Conservation (phyloP, 1,284 basidiomycete genomes). For the Marasmius oreades region DNA sequence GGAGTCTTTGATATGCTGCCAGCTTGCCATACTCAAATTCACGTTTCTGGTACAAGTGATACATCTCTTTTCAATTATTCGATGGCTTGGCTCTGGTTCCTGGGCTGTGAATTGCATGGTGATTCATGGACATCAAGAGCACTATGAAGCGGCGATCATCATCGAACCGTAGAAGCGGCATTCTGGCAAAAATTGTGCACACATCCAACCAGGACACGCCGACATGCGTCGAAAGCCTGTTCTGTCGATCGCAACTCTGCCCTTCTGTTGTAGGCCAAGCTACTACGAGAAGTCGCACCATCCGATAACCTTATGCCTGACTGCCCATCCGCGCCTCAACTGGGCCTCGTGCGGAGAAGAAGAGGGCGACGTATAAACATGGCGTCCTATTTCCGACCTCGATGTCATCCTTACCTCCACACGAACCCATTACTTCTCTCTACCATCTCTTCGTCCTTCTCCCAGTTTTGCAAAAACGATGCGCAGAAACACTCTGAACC, state of each 20-base stretch:
- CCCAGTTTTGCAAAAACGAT: neutral
- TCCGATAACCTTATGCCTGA: neutral
- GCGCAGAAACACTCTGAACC: neutral
- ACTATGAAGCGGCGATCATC: too few species aligned
- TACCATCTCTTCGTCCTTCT: too few species aligned
- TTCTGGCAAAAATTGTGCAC: too few species aligned
- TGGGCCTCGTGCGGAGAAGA: neutral
- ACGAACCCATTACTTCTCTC: neutral
- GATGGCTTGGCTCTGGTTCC: too few species aligned
- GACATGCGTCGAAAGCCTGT: neutral
- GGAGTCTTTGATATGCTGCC: too few species aligned
- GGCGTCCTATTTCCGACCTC: neutral
- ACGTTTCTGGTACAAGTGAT: too few species aligned
- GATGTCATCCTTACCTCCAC: neutral
- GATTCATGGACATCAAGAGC: too few species aligned
- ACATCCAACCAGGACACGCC: too few species aligned
- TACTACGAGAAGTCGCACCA: neutral
- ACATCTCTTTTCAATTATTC: too few species aligned
- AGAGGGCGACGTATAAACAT: neutral
- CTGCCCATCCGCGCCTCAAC: neutral
- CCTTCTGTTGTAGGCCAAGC: neutral
- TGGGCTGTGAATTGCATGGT: too few species aligned
- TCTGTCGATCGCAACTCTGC: neutral
- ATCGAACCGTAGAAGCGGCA: too few species aligned
- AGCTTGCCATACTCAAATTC: too few species aligned